Evolutionary conservation across 1,139 yeast genomes (phyloP).

Genomic region (Casaregolazyma suthepensis): DNA sequence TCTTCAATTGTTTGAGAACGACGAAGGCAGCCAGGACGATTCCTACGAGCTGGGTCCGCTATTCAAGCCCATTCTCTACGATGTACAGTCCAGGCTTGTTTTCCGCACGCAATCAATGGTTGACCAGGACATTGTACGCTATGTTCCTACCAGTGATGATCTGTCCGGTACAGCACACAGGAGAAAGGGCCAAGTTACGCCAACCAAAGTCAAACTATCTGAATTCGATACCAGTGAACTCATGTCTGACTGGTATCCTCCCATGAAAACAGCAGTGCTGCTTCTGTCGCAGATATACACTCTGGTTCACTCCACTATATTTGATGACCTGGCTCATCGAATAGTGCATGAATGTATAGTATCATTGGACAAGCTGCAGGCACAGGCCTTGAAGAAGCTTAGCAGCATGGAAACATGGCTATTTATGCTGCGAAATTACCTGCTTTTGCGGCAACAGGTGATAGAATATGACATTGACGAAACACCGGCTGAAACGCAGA

Average conservation of each 20-base stretch:
- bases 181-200: constrained; percentile 21
- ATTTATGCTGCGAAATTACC: constrained; percentile 64
- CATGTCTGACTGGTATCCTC: constrained; percentile 59
- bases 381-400: constrained; percentile 36
- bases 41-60: constrained; percentile 45
- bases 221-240: constrained; percentile 21
- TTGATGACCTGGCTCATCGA: constrained; percentile 85
- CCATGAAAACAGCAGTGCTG: constrained; percentile 64
- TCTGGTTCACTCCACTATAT: constrained; percentile 62
- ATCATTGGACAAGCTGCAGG: constrained; percentile 51
- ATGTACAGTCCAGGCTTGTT: constrained; percentile 71
- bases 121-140: constrained; percentile 60
- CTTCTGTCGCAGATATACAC: constrained; percentile 75
- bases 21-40: constrained; percentile 32
- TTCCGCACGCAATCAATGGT: constrained; percentile 71
- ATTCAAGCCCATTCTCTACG: constrained; percentile 66
- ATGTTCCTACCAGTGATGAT: constrained; percentile 63
- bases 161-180: constrained; percentile 49
- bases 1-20: constrained; percentile 64
- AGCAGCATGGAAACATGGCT: constrained; percentile 54
- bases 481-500: constrained; percentile 59
- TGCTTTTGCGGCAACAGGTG: constrained; percentile 64
- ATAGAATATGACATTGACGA: constrained; percentile 76
- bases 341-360: constrained; percentile 73
- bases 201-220: constrained; percentile 7